Conservation (phyloP, 2,329 filamentous ascomycete species). For the Hymenotorrendiella dingleyae region DNA sequence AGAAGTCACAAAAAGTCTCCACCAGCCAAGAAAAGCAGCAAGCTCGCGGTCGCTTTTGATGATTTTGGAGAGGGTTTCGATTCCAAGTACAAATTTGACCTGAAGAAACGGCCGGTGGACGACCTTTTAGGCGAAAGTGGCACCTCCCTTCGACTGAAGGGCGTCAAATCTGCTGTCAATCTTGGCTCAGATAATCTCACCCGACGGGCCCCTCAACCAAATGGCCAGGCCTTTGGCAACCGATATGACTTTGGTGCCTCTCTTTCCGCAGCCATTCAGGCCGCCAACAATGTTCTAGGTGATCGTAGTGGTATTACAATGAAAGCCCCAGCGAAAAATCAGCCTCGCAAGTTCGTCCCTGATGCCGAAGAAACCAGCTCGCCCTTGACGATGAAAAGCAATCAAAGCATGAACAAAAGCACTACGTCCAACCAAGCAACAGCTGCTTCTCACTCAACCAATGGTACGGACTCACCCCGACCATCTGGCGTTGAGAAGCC, state of each 20-base stretch:
- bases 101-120: constrained; percentile 54
- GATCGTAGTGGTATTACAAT: constrained; percentile 51
- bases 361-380: constrained; percentile 17
- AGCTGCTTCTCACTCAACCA: constrained; percentile 16
- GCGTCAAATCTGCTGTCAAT: constrained; percentile 55
- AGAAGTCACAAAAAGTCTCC: constrained; percentile 56
- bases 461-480: constrained; percentile 46
- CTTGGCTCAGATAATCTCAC: constrained; percentile 38
- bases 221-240: constrained; percentile 76
- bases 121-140: constrained; percentile 58
- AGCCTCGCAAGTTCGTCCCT: constrained; percentile 11
- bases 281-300: constrained; percentile 58
- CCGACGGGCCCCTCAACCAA: constrained; percentile 44
- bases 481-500: constrained; percentile 53
- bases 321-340: constrained; percentile 28
- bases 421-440: constrained; percentile 17
- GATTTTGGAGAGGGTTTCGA: constrained; percentile 61
- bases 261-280: constrained; percentile 72
- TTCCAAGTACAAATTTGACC: constrained; percentile 41
- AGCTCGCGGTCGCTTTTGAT: constrained; percentile 51
- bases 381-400: constrained; percentile 17
- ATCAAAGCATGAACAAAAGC: constrained; percentile 13
- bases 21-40: constrained; percentile 43
- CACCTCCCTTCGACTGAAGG: constrained; percentile 62
- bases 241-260: constrained; percentile 97